Evolutionary conservation across 805 yeast genomes (phyloP).

Genomic region (Hanseniaspora clermontiae): DNA sequence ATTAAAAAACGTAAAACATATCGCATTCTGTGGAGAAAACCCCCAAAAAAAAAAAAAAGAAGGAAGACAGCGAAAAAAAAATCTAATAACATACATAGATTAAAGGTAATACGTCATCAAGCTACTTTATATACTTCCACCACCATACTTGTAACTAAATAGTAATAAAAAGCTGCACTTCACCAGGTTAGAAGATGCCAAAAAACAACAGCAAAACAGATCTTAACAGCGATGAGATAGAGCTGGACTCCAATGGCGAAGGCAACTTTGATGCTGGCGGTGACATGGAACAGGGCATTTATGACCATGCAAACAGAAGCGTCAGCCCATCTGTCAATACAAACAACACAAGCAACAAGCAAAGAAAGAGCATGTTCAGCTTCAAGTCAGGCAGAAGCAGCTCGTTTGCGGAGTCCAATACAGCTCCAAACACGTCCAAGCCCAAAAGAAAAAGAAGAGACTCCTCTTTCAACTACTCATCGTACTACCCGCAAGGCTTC

Average conservation of each 20-base stretch:
- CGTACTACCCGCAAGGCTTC: neutral
- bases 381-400: neutral
- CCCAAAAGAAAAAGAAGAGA: conserved; percentile 5
- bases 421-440: neutral
- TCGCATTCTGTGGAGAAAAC: no score
- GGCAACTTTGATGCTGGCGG: neutral
- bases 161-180: no score
- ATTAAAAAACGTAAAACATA: no score
- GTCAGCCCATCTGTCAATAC: neutral
- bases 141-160: no score
- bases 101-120: no score
- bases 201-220: neutral
- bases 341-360: neutral
- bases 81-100: no score
- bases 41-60: no score
- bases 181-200: no score
- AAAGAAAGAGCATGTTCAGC: conserved; percentile 1
- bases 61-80: no score
- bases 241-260: neutral
- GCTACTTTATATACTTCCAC: no score
- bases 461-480: conserved; percentile 4
- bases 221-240: neutral
- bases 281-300: neutral
- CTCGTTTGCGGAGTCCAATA: neutral
- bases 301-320: neutral